Base-by-base conservation (phyloP, 148 eudicot species). In the Silene conica region DNA sequence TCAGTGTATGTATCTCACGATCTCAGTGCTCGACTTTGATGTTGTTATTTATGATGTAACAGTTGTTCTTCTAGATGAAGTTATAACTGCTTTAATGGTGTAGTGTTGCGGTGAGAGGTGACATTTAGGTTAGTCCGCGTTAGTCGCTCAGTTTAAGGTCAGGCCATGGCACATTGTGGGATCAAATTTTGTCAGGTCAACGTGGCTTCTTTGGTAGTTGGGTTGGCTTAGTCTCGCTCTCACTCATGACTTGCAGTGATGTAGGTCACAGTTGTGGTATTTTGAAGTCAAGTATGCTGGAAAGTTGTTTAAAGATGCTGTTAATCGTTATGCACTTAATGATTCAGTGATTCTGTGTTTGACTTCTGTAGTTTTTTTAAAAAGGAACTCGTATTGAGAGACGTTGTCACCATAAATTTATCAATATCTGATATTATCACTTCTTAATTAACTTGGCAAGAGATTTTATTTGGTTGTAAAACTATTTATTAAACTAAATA, bases 1-100 rank as follows among this genome's bases (percentile, higher is more conserved):
- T 87, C 71, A 70, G 64, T 72, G 8, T 28, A 69, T 57, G n/a
- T 11, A n/a, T 75, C 57, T 23, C 25, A 6, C 43, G 43, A 38
- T 38, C 43, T 38, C 43, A 38, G 19, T 54, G 70, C 25, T 66
- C 55, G 63, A 64, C 14, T 21, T 38, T 8, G 43, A 50, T 43
- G 13, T 12, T 63, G 3, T 6, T 26, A 20, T 45, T 22, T 26
- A 15, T 63, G n/a, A 10, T 52, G 20, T 67, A 18, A 52, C 21
- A 55, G 1, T 9, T 7, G 12, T 11, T 41, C 19, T 56, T 62
- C n/a, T 22, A 22, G 46, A 20, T 16, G 22, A 66, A 66, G 21
- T 43, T 67, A 2, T 0, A 46, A 34, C 6, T 38, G 43, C 43
- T 38, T 38, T 38, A n/a, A n/a, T n/a, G n/a, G n/a, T n/a, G n/a